A percentile compares a stretch with the other conserved stretches of the same genome.
phyloP scores from a whole-genome alignment of 108 stramenopile genomes.

The Cyclostephanos tholiformis region DNA sequence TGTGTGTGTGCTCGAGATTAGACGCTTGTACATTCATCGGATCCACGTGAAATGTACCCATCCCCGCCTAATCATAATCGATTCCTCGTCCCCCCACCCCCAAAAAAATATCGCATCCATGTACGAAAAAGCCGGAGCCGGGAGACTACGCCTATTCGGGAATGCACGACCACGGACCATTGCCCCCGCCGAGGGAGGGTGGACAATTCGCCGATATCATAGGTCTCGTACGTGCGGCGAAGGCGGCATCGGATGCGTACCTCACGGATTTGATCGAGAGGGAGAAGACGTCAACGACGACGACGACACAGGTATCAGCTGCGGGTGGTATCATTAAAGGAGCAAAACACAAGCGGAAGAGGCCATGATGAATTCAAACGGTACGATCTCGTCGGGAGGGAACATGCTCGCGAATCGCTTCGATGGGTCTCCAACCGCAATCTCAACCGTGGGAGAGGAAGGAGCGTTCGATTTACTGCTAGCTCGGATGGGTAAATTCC shows the following conservation, averaged over 20 bases:
- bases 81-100: not conserved
- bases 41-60: not conserved
- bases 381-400: not conserved
- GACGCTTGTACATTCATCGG: not conserved
- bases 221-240: slow-evolving; percentile 64
- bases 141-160: slow-evolving; percentile 72
- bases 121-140: slow-evolving; percentile 35
- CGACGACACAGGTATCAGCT: not conserved
- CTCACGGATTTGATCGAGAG: slow-evolving; percentile 67
- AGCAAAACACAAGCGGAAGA: slow-evolving; percentile 1
- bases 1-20: not conserved
- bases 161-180: slow-evolving; percentile 77
- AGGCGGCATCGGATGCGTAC: slow-evolving; percentile 65
- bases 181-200: slow-evolving; percentile 68
- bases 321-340: not conserved
- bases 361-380: not conserved
- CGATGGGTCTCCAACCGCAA: too few species aligned
- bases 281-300: slow-evolving; percentile 33
- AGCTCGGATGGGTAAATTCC: too few species aligned
- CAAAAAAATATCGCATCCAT: too few species aligned
- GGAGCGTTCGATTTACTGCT: too few species aligned
- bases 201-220: slow-evolving; percentile 63
- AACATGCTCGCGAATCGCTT: not conserved
- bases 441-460: too few species aligned
- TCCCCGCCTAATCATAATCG: not conserved